Evolutionary conservation across 306 rosid genomes (phyloP).

Genomic region (Abrus precatorius): DNA sequence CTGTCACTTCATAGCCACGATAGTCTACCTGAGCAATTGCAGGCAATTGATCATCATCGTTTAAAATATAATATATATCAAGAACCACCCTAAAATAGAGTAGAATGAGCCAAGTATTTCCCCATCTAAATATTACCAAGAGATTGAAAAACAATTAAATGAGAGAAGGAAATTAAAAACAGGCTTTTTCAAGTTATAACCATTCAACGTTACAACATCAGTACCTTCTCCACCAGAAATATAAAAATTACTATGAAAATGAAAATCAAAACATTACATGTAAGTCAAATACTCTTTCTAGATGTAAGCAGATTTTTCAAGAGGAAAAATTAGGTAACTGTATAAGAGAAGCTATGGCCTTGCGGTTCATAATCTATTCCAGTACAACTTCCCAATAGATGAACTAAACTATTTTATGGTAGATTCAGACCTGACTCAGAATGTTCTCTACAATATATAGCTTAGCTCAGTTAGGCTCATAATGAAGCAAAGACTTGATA

Average conservation of each 20-base stretch:
- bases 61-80: slow-evolving; percentile 15
- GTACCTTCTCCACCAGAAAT: slow-evolving; percentile 18
- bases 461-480: not conserved
- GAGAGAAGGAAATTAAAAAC: slow-evolving; percentile 4
- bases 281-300: not conserved
- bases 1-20: slow-evolving; percentile 97
- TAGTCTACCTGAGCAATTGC: slow-evolving; percentile 82
- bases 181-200: not conserved
- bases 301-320: slow-evolving; percentile 5
- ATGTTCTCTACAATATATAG: not conserved
- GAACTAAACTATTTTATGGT: not conserved
- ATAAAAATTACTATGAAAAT: slow-evolving; percentile 7
- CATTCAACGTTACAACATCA: slow-evolving; percentile 11
- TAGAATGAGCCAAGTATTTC: slow-evolving; percentile 22
- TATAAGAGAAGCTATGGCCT: not conserved
- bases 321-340: not conserved
- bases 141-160: slow-evolving; percentile 10
- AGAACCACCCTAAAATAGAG: slow-evolving; percentile 36
- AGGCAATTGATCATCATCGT: slow-evolving; percentile 35
- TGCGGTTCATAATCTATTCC: not conserved
- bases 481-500: not conserved
- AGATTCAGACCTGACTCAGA: slow-evolving; percentile 3
- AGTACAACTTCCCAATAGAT: slow-evolving; percentile 12
- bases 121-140: slow-evolving; percentile 32
- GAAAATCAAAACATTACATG: slow-evolving; percentile 23